These are phyloP conservation scores for Tilletia setariae DNA, from an alignment of 1,284 basidiomycete species.

Conservation along the genomic window DNA sequence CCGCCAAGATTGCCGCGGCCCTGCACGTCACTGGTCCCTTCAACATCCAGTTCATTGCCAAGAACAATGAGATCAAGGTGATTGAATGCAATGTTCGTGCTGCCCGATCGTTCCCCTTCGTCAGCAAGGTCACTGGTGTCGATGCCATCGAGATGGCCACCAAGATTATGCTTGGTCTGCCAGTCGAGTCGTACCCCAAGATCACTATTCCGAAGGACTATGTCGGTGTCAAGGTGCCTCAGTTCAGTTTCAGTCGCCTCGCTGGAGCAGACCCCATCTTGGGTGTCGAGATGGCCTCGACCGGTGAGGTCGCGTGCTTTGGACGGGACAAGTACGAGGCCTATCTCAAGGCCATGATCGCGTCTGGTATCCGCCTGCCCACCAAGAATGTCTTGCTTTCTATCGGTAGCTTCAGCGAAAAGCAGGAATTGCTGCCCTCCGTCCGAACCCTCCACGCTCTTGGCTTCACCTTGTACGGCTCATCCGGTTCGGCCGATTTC, in stretches of 20 bases:
- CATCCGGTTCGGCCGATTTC: slow-evolving; percentile 77
- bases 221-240: slow-evolving; percentile 96
- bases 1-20: slow-evolving; percentile 88
- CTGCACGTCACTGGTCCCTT: slow-evolving; percentile 97
- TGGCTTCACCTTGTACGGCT: slow-evolving; percentile 95
- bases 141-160: slow-evolving; percentile 98
- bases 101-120: slow-evolving; percentile 97
- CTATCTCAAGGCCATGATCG: slow-evolving; percentile 93
- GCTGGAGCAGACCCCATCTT: slow-evolving; percentile 95
- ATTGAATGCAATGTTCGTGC: slow-evolving; percentile 99
- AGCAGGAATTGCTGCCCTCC: slow-evolving; percentile 89
- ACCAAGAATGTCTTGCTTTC: slow-evolving; percentile 95
- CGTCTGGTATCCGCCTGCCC: slow-evolving; percentile 87
- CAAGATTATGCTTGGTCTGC: slow-evolving; percentile 90
- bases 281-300: slow-evolving; percentile 99
- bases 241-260: slow-evolving; percentile 93
- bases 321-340: slow-evolving; percentile 97
- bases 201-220: slow-evolving; percentile 82
- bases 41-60: slow-evolving; percentile 99
- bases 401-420: slow-evolving; percentile 94
- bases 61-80: slow-evolving; percentile 99
- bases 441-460: slow-evolving; percentile 93
- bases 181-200: slow-evolving; percentile 86
- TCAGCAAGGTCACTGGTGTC: slow-evolving; percentile 94
- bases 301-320: slow-evolving; percentile 97